Conservation (phyloP, 2,329 filamentous ascomycete species). For the Chrysoporthe deuterocubensis region DNA sequence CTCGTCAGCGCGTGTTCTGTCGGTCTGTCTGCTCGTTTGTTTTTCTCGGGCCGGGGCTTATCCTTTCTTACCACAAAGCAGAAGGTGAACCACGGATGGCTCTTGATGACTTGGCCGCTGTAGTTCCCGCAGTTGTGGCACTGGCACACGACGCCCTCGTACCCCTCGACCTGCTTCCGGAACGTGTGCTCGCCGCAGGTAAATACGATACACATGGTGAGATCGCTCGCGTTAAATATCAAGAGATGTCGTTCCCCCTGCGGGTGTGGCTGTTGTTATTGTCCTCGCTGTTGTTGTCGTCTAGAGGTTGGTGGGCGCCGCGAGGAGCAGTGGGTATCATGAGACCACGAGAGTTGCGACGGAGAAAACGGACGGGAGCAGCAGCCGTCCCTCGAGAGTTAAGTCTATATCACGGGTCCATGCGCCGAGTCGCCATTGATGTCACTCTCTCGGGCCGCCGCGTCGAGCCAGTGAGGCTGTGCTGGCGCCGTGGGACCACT, state of each 20-base stretch:
- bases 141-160: slow-evolving; percentile 64
- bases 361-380: neutral
- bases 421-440: slow-evolving; percentile 10
- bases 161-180: slow-evolving; percentile 62
- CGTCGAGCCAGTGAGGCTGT: slow-evolving; percentile 23
- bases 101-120: slow-evolving; percentile 63
- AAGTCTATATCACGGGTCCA: slow-evolving; percentile 1
- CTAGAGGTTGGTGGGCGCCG: neutral
- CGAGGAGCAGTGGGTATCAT: neutral
- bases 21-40: neutral
- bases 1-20: slow-evolving; percentile 13
- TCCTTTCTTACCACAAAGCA: slow-evolving; percentile 67
- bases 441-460: slow-evolving; percentile 18
- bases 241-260: neutral
- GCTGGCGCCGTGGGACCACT: slow-evolving; percentile 22
- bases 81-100: slow-evolving; percentile 76
- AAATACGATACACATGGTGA: slow-evolving; percentile 64
- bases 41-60: neutral
- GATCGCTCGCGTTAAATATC: neutral
- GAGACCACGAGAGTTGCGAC: neutral
- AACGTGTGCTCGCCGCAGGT: slow-evolving; percentile 66
- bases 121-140: slow-evolving; percentile 72
- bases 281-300: neutral
- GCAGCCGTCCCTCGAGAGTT: neutral
- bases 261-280: neutral